Percentiles rank a stretch among this genome's conserved stretches.
Evolutionary conservation across 768 basidiomycete species (phyloP).

Genomic region (Auricularia sp.): DNA sequence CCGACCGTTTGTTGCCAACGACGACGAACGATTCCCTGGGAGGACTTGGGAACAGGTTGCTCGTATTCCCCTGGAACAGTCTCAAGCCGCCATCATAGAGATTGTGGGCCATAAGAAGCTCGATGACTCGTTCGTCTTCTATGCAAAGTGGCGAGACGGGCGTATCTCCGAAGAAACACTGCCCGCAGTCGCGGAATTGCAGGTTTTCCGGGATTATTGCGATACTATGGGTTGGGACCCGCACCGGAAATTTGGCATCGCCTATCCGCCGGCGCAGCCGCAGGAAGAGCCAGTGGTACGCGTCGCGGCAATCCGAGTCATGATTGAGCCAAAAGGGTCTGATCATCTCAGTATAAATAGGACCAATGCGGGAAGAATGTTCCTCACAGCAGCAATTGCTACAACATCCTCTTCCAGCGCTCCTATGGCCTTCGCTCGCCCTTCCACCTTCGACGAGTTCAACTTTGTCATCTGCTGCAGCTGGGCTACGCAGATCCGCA

Average conservation of each 20-base stretch:
- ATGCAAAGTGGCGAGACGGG: neutral
- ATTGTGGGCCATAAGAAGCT: neutral
- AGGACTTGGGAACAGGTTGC: slow-evolving; percentile 5
- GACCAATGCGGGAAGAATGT: too few species aligned
- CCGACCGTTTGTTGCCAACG: slow-evolving; percentile 22
- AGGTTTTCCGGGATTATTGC: neutral
- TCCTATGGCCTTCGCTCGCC: neutral
- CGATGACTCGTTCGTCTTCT: neutral
- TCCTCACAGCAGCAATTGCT: too few species aligned
- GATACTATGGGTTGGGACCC: neutral
- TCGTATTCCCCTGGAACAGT: neutral
- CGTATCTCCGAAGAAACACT: neutral
- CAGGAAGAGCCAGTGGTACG: too few species aligned
- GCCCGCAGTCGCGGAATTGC: neutral
- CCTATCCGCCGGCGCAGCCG: too few species aligned
- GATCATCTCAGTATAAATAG: too few species aligned
- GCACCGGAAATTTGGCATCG: neutral
- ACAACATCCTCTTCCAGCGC: too few species aligned
- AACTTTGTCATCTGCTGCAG: neutral
- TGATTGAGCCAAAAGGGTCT: too few species aligned
- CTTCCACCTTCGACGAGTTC: neutral
- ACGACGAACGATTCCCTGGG: slow-evolving; percentile 27
- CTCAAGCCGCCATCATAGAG: neutral
- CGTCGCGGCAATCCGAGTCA: too few species aligned
- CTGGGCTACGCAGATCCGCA: neutral